phyloP scores from a whole-genome alignment of 1,284 basidiomycete species.

The Trichosporon sp. region DNA sequence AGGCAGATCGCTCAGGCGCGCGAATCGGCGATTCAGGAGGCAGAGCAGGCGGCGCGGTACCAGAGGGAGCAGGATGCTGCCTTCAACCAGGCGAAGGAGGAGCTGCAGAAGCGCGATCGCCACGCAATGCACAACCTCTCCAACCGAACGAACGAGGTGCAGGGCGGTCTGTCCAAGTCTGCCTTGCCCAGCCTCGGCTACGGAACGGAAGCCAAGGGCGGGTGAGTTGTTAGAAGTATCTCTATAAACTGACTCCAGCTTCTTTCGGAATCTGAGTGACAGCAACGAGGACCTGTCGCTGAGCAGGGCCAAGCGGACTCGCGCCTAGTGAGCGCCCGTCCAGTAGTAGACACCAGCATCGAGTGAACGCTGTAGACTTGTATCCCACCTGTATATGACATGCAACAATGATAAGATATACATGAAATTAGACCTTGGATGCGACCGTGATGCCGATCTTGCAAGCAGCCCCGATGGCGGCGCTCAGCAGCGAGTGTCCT shows the following conservation, averaged over 20 bases:
- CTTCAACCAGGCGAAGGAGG: constrained; percentile 1
- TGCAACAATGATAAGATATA: neutral
- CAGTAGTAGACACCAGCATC: neutral
- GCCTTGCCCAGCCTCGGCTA: neutral
- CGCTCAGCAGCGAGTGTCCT: constrained; percentile 81
- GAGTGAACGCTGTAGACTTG: neutral
- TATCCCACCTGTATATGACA: constrained; percentile 2
- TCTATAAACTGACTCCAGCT: neutral
- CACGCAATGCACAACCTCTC: neutral
- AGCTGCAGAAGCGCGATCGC: neutral
- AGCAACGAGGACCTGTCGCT: neutral
- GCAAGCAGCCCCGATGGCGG: constrained; percentile 78
- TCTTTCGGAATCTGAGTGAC: neutral
- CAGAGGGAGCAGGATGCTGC: constrained; percentile 7
- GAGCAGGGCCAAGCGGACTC: constrained; percentile 1
- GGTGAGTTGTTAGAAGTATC: neutral
- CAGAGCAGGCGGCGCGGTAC: constrained; percentile 6
- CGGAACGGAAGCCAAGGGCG: neutral
- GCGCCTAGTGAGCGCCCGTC: neutral
- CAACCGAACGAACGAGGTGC: neutral
- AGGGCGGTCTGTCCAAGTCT: neutral
- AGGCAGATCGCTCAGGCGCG: constrained; percentile 28
- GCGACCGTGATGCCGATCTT: constrained; percentile 84
- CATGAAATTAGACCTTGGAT: constrained; percentile 59
- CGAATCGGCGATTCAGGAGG: constrained; percentile 4